Percentiles rank a stretch among this genome's conserved stretches.
phyloP scores from a whole-genome alignment of 2,329 filamentous ascomycete species.

The Aspergillus sp. region DNA sequence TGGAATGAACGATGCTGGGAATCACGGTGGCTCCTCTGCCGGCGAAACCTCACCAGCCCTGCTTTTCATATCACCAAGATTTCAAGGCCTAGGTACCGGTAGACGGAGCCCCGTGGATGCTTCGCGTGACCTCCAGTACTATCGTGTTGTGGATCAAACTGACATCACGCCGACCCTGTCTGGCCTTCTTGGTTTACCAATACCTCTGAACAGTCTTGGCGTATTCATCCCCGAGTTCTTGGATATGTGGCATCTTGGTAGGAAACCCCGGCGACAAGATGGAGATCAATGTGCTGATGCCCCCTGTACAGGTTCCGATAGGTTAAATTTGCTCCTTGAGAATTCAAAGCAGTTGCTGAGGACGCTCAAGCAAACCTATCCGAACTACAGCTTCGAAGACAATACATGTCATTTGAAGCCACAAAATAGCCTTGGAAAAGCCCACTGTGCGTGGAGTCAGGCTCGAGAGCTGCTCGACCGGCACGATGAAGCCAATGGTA shows the following conservation, averaged over 20 bases:
- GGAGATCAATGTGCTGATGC: constrained; percentile 2
- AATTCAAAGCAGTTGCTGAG: constrained; percentile 82
- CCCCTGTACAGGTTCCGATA: constrained; percentile 52
- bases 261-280: neutral
- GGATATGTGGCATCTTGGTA: constrained; percentile 72
- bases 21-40: constrained; percentile 90
- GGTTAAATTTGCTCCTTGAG: constrained; percentile 69
- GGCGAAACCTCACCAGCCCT: constrained; percentile 94
- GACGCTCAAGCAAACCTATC: constrained; percentile 76
- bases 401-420: constrained; percentile 30
- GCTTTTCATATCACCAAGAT: constrained; percentile 85
- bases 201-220: constrained; percentile 88
- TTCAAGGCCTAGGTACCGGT: constrained; percentile 60
- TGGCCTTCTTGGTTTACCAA: constrained; percentile 81
- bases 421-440: constrained; percentile 52
- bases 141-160: constrained; percentile 85
- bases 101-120: constrained; percentile 60
- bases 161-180: constrained; percentile 90
- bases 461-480: constrained; percentile 29
- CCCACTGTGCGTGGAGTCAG: constrained; percentile 72
- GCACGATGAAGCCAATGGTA: constrained; percentile 11
- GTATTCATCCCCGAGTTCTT: constrained; percentile 81
- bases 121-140: constrained; percentile 78
- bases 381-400: constrained; percentile 55
- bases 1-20: constrained; percentile 99